Conservation (phyloP, 2,329 filamentous ascomycete species). For the Paraphoma chrysanthemicola region DNA sequence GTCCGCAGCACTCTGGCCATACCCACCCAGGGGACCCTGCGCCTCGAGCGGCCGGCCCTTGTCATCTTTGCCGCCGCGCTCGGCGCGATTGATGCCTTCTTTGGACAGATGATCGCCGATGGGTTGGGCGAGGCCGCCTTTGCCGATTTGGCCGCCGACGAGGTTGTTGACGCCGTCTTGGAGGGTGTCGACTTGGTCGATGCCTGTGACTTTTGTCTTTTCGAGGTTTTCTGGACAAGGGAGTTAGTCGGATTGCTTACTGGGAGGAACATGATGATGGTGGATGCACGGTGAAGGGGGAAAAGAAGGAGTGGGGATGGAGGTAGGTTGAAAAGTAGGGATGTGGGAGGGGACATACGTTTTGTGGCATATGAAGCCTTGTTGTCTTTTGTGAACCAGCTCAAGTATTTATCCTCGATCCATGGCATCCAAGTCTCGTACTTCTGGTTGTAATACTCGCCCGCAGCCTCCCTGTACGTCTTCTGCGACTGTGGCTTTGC, state of each 20-base stretch:
- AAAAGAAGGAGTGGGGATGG: background rate
- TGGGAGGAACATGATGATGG: too few relatives aligned
- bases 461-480: conserved; percentile 39
- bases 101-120: conserved; percentile 68
- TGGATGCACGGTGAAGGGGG: too few relatives aligned
- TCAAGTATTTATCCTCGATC: conserved; percentile 75
- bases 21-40: conserved; percentile 44
- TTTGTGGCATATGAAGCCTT: conserved; percentile 75
- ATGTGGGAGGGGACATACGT: conserved; percentile 53
- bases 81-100: conserved; percentile 70
- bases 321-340: background rate
- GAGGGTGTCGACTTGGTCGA: conserved; percentile 70
- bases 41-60: conserved; percentile 56
- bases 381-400: conserved; percentile 78
- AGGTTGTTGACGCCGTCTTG: conserved; percentile 72
- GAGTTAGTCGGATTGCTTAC: too few relatives aligned
- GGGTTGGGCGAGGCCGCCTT: conserved; percentile 71
- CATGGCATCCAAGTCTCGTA: conserved; percentile 80
- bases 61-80: conserved; percentile 70
- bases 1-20: conserved; percentile 38
- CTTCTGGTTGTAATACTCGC: conserved; percentile 70
- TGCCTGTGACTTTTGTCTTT: conserved; percentile 73
- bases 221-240: conserved; percentile 67
- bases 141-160: conserved; percentile 69
- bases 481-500: conserved; percentile 22